Percentiles rank a stretch among this genome's conserved stretches.
Conservation (phyloP, 2,329 filamentous ascomycete genomes). For the Ophiostoma tasmaniense region DNA sequence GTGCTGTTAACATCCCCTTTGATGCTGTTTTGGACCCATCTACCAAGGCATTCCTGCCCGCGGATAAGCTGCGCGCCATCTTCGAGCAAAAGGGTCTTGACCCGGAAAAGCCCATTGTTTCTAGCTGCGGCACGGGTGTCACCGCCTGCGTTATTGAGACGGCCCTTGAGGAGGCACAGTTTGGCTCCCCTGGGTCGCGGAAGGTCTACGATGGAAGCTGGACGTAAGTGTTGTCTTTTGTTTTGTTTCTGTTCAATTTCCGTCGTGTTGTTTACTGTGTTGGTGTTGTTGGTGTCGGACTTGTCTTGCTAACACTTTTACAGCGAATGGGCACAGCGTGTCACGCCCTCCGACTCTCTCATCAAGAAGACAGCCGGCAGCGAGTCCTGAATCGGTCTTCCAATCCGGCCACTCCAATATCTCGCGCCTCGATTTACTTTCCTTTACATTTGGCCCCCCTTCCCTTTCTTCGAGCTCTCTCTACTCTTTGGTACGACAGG, state of each 20-base stretch:
- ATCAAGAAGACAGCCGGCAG: constrained; percentile 15
- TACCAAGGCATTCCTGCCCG: constrained; percentile 70
- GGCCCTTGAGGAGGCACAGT: constrained; percentile 70
- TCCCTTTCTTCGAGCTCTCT: too few relatives aligned
- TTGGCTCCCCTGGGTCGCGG: constrained; percentile 56
- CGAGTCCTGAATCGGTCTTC: neutral
- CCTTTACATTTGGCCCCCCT: neutral
- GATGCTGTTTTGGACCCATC: constrained; percentile 69
- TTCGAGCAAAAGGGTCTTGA: constrained; percentile 77
- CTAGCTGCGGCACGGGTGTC: constrained; percentile 86
- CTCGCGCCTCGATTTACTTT: neutral
- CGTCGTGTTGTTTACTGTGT: neutral
- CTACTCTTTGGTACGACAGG: neutral
- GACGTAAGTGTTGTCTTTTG: constrained; percentile 60
- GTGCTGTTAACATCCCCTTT: constrained; percentile 76
- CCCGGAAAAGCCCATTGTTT: constrained; percentile 70
- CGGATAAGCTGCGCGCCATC: constrained; percentile 61
- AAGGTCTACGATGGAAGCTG: constrained; percentile 93
- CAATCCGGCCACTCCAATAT: neutral
- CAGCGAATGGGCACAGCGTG: constrained; percentile 23
- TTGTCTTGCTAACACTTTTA: neutral
- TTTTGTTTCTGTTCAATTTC: neutral
- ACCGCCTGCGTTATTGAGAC: constrained; percentile 88
- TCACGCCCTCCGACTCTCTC: constrained; percentile 18
- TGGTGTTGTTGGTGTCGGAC: neutral